Evolutionary conservation across 345 rosid genomes (phyloP).

Genomic region (Isatis tinctoria): DNA sequence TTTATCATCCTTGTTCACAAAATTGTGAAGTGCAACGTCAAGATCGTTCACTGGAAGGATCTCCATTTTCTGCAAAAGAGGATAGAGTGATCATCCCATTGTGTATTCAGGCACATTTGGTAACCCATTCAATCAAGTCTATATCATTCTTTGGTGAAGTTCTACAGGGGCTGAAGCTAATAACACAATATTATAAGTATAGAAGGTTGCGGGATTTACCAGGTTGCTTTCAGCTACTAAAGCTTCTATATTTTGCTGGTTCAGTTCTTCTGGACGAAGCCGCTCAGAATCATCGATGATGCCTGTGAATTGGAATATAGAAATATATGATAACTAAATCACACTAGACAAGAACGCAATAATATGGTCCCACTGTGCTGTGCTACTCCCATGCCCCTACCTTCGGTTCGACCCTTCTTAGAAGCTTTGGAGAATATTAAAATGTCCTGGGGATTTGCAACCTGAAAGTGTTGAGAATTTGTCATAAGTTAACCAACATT

Average conservation of each 20-base stretch:
- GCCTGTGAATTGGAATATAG: conserved; percentile 44
- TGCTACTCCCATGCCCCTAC: conserved; percentile 28
- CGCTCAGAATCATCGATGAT: conserved; percentile 75
- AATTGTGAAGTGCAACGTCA: conserved; percentile 90
- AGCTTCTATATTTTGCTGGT: conserved; percentile 98
- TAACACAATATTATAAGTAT: neutral
- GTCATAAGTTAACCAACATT: conserved; percentile 10
- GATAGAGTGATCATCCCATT: conserved; percentile 11
- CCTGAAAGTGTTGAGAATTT: conserved; percentile 41
- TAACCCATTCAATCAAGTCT: conserved; percentile 5
- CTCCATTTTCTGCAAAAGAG: conserved; percentile 89
- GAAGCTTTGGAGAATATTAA: conserved; percentile 92
- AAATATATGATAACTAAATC: neutral
- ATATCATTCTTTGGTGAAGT: neutral
- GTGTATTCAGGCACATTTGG: conserved; percentile 12
- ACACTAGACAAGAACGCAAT: neutral
- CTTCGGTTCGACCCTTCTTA: conserved; percentile 53
- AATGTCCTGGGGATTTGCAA: conserved; percentile 98
- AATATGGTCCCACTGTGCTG: neutral
- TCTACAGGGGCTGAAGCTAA: neutral
- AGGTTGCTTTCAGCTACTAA: conserved; percentile 94
- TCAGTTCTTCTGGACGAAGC: conserved; percentile 95
- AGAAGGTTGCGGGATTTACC: conserved; percentile 43
- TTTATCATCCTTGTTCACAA: conserved; percentile 95
- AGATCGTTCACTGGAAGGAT: conserved; percentile 93